phyloP scores from a whole-genome alignment of 2,329 filamentous ascomycete genomes.

The Lasiodiplodia citricola region DNA sequence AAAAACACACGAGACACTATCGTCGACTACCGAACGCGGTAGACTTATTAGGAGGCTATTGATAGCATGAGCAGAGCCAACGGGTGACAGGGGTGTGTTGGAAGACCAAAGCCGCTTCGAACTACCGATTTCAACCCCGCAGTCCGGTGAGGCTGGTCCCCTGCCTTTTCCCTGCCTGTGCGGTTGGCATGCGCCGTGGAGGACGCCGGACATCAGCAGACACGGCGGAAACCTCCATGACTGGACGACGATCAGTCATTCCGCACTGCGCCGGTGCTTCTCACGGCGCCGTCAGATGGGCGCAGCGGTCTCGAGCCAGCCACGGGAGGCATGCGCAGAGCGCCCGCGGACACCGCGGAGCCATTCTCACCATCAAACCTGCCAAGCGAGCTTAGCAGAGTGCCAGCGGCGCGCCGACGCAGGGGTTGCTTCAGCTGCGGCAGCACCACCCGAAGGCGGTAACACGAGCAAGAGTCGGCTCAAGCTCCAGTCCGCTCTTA shows the following conservation, averaged over 20 bases:
- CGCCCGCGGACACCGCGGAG: background rate
- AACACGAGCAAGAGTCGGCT: conserved; percentile 14
- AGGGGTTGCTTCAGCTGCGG: conserved; percentile 19
- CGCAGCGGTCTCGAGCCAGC: conserved; percentile 9
- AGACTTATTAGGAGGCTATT: conserved; percentile 13
- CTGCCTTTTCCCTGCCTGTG: conserved; percentile 16
- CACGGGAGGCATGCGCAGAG: conserved; percentile 1
- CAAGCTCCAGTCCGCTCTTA: conserved; percentile 6
- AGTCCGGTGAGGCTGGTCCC: conserved; percentile 9
- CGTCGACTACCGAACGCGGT: conserved; percentile 21
- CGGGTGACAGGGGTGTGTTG: background rate
- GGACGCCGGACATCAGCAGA: conserved; percentile 15
- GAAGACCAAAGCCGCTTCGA: conserved; percentile 13
- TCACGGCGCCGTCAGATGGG: background rate
- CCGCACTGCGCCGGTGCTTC: background rate
- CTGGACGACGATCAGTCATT: background rate
- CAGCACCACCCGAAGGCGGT: conserved; percentile 8
- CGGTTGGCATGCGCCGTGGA: conserved; percentile 9
- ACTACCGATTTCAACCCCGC: conserved; percentile 15
- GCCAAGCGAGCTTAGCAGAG: conserved; percentile 19
- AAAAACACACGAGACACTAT: conserved; percentile 3
- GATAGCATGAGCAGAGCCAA: conserved; percentile 15
- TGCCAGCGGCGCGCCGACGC: conserved; percentile 1
- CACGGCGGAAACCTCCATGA: background rate
- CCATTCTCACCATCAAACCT: conserved; percentile 3